Conservation (phyloP, 306 rosid genomes). For the Fagus crenata region DNA sequence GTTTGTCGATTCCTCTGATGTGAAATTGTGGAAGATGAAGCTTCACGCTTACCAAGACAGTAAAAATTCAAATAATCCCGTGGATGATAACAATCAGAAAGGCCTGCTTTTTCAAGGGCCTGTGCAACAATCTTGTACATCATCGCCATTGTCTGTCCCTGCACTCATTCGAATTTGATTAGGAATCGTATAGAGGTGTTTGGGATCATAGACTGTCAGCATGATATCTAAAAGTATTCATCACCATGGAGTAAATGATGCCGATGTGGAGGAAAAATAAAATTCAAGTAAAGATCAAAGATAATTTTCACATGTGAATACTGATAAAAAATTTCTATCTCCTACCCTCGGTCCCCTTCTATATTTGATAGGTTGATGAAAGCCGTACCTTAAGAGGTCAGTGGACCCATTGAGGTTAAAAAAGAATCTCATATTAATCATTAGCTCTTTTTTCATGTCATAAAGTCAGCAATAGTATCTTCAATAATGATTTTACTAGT, state of each 20-base stretch:
- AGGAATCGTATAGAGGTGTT: slow-evolving; percentile 2
- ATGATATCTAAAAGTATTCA: slow-evolving; percentile 4
- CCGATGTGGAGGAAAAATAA: too few species aligned
- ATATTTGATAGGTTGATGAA: too few species aligned
- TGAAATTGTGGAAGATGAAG: slow-evolving; percentile 9
- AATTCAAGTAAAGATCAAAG: too few species aligned
- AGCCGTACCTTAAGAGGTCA: too few species aligned
- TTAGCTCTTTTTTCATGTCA: too few species aligned
- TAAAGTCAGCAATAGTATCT: too few species aligned
- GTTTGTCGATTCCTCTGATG: slow-evolving; percentile 14
- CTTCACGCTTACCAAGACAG: slow-evolving; percentile 69
- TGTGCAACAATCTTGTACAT: slow-evolving; percentile 58
- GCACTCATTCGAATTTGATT: slow-evolving; percentile 28
- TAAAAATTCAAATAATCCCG: slow-evolving; percentile 67
- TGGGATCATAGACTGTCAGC: neutral
- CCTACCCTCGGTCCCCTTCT: too few species aligned
- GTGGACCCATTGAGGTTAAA: too few species aligned
- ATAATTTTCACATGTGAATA: too few species aligned
- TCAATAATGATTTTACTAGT: too few species aligned
- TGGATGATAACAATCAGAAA: slow-evolving; percentile 51
- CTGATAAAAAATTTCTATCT: too few species aligned
- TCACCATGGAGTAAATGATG: neutral
- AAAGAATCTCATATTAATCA: too few species aligned
- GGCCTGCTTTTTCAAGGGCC: slow-evolving; percentile 54
- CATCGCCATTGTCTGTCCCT: slow-evolving; percentile 79